These are phyloP conservation scores for Phytophthora cactorum DNA, from an alignment of 352 stramenopile species.

Conservation along the genomic window DNA sequence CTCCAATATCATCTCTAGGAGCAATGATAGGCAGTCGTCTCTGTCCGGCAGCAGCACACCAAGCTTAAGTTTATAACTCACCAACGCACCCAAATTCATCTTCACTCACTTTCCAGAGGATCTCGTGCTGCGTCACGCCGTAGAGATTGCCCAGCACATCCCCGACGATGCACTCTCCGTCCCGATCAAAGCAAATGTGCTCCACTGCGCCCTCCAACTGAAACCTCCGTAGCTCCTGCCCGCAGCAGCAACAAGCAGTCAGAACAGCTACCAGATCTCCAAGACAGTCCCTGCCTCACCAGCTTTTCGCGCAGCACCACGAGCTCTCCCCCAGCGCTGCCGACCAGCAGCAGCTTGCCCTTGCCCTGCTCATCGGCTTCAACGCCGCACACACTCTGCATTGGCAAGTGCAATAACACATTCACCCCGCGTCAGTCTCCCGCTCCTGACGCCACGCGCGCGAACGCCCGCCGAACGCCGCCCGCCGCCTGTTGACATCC, in stretches of 20 bases:
- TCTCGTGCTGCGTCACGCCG: constrained; percentile 56
- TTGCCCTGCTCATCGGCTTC: constrained; percentile 25
- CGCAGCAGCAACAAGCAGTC: constrained; percentile 7
- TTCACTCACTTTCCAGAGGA: constrained; percentile 55
- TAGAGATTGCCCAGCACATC: constrained; percentile 56
- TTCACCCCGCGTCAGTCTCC: constrained; percentile 15
- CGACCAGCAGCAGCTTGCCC: constrained; percentile 40
- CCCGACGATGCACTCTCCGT: constrained; percentile 50
- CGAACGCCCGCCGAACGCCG: constrained; percentile 18
- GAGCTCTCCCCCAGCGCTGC: constrained; percentile 48
- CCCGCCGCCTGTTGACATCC: constrained; percentile 5
- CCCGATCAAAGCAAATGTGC: constrained; percentile 37
- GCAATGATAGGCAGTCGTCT: constrained; percentile 20
- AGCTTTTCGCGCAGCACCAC: constrained; percentile 54
- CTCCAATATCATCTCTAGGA: constrained; percentile 6
- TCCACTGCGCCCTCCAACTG: constrained; percentile 56
- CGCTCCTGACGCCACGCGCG: neutral
- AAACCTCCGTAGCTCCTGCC: constrained; percentile 55
- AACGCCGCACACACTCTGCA: constrained; percentile 47
- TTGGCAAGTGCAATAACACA: constrained; percentile 13
- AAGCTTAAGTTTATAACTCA: neutral
- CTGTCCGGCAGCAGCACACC: constrained; percentile 14
- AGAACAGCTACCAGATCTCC: neutral
- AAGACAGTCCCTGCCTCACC: constrained; percentile 8
- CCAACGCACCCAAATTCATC: neutral